phyloP scores from a whole-genome alignment of 2,329 filamentous ascomycete species.

The Moelleriella libera region DNA sequence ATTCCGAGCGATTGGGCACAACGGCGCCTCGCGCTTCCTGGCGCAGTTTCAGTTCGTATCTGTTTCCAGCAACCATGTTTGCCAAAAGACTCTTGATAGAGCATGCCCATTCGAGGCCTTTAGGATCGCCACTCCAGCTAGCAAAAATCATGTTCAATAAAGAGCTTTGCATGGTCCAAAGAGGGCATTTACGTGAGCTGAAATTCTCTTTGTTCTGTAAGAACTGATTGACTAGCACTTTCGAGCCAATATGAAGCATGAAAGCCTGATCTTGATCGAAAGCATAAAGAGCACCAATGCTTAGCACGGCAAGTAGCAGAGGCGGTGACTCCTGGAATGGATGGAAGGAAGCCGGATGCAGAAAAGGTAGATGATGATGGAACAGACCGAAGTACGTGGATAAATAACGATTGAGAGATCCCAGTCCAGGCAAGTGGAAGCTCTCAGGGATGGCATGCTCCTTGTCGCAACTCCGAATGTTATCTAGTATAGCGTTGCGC shows the following conservation, averaged over 20 bases:
- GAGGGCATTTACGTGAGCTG: slow-evolving; percentile 88
- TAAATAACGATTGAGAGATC: slow-evolving; percentile 78
- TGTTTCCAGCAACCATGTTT: slow-evolving; percentile 96
- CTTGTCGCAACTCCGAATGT: slow-evolving; percentile 67
- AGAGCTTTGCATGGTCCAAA: slow-evolving; percentile 98
- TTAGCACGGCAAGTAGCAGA: slow-evolving; percentile 76
- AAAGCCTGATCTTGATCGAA: slow-evolving; percentile 97
- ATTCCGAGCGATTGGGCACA: slow-evolving; percentile 69
- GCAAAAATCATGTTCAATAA: slow-evolving; percentile 98
- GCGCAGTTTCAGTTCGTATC: slow-evolving; percentile 88
- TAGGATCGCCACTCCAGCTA: slow-evolving; percentile 96
- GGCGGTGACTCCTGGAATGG: slow-evolving; percentile 69
- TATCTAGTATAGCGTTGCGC: slow-evolving; percentile 70
- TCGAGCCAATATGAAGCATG: slow-evolving; percentile 92
- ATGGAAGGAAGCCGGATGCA: slow-evolving; percentile 84
- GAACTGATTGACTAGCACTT: slow-evolving; percentile 93
- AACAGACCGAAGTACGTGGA: slow-evolving; percentile 95
- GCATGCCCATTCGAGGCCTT: slow-evolving; percentile 95
- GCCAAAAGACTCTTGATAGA: slow-evolving; percentile 96
- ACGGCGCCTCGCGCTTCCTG: slow-evolving; percentile 71
- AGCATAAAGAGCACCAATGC: slow-evolving; percentile 89
- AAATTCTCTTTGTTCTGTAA: slow-evolving; percentile 98
- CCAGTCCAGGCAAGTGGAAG: slow-evolving; percentile 72
- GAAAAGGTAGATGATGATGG: slow-evolving; percentile 89
- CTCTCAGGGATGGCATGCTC: slow-evolving; percentile 75